Evolutionary conservation across 345 rosid genomes (phyloP).

Genomic region (Eucalyptus erythrocorys): DNA sequence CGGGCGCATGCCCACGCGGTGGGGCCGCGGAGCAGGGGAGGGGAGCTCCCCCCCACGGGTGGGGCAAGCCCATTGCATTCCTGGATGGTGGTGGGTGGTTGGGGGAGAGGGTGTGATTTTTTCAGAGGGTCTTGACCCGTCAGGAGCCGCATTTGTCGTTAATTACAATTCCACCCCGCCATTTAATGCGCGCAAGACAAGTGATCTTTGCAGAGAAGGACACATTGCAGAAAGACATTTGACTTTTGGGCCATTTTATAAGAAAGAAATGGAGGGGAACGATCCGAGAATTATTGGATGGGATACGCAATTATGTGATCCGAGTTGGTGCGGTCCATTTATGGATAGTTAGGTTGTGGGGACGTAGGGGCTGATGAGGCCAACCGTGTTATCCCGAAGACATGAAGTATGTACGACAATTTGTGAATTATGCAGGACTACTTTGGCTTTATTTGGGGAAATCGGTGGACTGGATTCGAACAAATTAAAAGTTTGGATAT

Average conservation of each 20-base stretch:
- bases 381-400: not conserved
- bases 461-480: not conserved
- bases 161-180: not conserved
- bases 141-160: not conserved
- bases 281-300: not conserved
- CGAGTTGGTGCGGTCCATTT: not conserved
- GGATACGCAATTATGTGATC: not conserved
- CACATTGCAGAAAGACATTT: not conserved
- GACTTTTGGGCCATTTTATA: not conserved
- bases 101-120: not conserved
- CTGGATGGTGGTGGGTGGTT: not conserved
- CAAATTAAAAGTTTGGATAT: accelerated
- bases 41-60: not conserved
- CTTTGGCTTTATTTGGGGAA: not conserved
- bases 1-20: not conserved
- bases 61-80: not conserved
- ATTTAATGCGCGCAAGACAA: not conserved
- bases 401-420: accelerated
- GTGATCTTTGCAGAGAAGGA: not conserved
- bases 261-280: not conserved
- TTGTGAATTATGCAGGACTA: not conserved
- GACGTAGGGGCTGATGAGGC: not conserved
- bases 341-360: not conserved
- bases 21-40: not conserved
- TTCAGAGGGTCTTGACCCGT: not conserved